phyloP scores from a whole-genome alignment of 2,329 filamentous ascomycete species.

The Colletotrichum sansevieriae region DNA sequence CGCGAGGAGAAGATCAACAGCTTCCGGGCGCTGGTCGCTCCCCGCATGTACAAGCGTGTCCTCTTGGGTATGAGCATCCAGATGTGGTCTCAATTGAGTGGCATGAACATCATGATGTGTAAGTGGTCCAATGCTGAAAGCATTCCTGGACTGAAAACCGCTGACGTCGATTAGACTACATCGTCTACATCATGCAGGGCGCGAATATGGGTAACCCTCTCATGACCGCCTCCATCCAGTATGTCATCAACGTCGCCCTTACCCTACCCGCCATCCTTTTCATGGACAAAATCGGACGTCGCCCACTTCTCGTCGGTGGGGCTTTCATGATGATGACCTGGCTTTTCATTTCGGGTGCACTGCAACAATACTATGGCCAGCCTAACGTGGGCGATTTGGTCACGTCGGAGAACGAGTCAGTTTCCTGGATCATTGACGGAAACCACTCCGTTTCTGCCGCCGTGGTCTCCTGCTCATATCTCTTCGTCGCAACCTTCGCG shows the following conservation, averaged over 20 bases:
- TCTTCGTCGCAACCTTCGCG: constrained; percentile 67
- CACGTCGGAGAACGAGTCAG: constrained; percentile 57
- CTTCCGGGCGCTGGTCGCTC: constrained; percentile 62
- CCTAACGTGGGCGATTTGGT: constrained; percentile 56
- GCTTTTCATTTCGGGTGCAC: constrained; percentile 72
- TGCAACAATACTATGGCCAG: constrained; percentile 72
- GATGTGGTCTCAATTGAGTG: constrained; percentile 71
- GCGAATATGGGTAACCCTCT: constrained; percentile 69
- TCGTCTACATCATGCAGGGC: constrained; percentile 71
- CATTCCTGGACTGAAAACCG: neutral
- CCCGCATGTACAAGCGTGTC: constrained; percentile 68
- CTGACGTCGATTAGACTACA: constrained; percentile 58
- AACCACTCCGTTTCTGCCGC: constrained; percentile 69
- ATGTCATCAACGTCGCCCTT: constrained; percentile 72
- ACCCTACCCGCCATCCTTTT: constrained; percentile 72
- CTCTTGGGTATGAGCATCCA: constrained; percentile 70
- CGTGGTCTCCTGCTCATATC: constrained; percentile 76
- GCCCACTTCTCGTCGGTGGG: constrained; percentile 67
- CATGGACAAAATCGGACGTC: constrained; percentile 70
- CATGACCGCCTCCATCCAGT: constrained; percentile 72
- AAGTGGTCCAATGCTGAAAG: constrained; percentile 31
- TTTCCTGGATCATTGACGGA: constrained; percentile 69
- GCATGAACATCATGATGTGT: constrained; percentile 72
- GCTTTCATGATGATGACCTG: constrained; percentile 71
- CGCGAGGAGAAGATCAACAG: constrained; percentile 63